Base-by-base conservation (phyloP, 2,329 filamentous ascomycete genomes). In the Nemania sp. region DNA sequence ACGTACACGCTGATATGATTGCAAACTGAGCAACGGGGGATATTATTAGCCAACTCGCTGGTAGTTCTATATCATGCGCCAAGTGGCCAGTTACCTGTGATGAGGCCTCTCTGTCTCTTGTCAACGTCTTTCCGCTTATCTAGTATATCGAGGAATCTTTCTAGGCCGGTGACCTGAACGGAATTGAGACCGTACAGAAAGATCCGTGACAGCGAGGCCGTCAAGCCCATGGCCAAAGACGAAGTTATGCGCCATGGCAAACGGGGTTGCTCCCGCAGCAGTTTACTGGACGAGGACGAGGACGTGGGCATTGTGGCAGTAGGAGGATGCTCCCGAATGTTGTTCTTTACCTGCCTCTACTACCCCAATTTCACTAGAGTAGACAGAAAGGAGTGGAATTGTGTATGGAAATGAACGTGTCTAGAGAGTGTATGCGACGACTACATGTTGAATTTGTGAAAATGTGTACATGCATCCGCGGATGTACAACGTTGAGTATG, bases 1-100 rank as follows among this genome's bases (percentile, higher is more conserved):
- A 87, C 88, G 74, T 87, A 94, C 89, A 95, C 86, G 70, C 88
- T 91, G 61, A 91, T 82, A 76, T 96, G 91, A 72, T 95, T 96
- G 43, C 89, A 93, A 30, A 94, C 91, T 91, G 64, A 46, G 30
- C n/a, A 15, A 52, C 22, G 3, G 5, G 6, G 8, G 6, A 28
- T 22, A 19, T 57, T n/a, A 57, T 45, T 6, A 17, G 52, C 66
- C 37, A 63, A 58, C 24, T 51, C 28, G 30, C 30, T 28, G 11
- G 17, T 12, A 42, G 12, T 7, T 19, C 31, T 19, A 30, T 31
- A 14, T n/a, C 44, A 52, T 28, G 40, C 22, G 44, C 26, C 28
- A 31, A 14, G 28, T 12, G 12, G 6, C 12, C 12, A 33, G 50
- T 62, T 75, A 91, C 89, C 90, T 61, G 93, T 97, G 57, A 97